Percentiles rank a stretch among this genome's conserved stretches.
These are phyloP conservation scores for Malus sieversii DNA, from an alignment of 306 rosid genomes.

Conservation along the genomic window DNA sequence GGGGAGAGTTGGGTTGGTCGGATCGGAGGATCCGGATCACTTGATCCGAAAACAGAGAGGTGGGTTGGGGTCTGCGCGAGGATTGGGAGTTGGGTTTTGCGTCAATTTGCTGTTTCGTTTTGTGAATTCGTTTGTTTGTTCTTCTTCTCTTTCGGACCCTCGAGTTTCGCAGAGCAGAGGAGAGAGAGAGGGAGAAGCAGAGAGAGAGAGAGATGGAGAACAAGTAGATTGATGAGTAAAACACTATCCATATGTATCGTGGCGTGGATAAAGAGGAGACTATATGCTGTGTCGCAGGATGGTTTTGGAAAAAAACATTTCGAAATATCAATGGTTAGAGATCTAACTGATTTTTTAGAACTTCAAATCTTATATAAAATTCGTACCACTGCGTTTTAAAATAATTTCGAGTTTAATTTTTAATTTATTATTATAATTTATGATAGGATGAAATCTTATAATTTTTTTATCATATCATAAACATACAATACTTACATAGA, in stretches of 20 bases:
- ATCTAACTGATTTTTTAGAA: no score
- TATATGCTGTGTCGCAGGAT: background rate
- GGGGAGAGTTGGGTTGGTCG: background rate
- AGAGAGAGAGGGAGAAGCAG: slow-evolving; percentile 26
- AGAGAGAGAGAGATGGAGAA: slow-evolving; percentile 8
- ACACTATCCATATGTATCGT: slow-evolving; percentile 56
- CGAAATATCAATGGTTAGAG: no score
- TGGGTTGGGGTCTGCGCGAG: background rate
- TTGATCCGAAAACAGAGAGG: slow-evolving; percentile 20
- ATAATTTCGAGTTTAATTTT: no score
- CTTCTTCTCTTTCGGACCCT: background rate
- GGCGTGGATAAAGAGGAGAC: slow-evolving; percentile 32
- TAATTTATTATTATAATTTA: no score
- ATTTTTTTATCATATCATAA: no score
- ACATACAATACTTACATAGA: no score
- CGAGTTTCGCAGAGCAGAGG: slow-evolving; percentile 29
- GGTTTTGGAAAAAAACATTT: background rate
- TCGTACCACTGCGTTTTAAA: no score
- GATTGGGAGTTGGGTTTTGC: background rate
- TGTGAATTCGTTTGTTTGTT: background rate
- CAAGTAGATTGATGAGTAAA: background rate
- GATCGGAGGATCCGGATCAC: slow-evolving; percentile 40
- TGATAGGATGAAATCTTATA: no score
- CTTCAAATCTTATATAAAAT: no score
- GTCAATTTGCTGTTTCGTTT: background rate